Evolutionary conservation across 768 basidiomycete species (phyloP), one percentile per base, ranked within the genome.

Genomic region (Psilocybe cubensis): DNA sequence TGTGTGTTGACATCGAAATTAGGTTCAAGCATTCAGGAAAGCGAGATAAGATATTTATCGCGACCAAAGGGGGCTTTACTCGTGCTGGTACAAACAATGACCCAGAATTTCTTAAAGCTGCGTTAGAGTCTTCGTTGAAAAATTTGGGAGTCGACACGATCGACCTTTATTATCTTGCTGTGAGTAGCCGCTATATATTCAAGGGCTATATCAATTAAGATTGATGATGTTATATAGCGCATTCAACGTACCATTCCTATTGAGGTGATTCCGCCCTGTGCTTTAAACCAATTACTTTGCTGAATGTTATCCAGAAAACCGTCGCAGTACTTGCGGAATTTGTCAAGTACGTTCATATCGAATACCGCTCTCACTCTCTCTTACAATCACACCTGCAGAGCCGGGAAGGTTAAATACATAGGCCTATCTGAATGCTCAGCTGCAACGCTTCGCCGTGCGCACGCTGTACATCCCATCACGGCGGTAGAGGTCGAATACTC

Each of bases 11-110:
- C n/a, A n/a, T n/a, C n/a, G n/a, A n/a, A n/a, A n/a, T n/a, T 42
- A 70, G 82, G 82, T 81, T 86, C 67, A 75, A 78, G 58, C 70
- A 72, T 12, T 82, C 79, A 9, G 83, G 83, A 7, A 82, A 81
- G 51, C 72, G 82, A 24, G 60, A 72, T 18, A 72, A 82, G 29
- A 83, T 86, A 25, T 88, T 87, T 70, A 74, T 89, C 18, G 84
- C 85, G 2, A 86, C 85, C 18, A 88, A 89, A 58, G 71, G 66
- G 20, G 68, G 73, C 2, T 58, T 70, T 21, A 58, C 56, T 2
- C 31, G 50, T 17, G 63, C 52, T 9, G 67, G 60, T 20, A 25
- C 27, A 14, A 61, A 69, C 53, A 74, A 57, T 45, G 77, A 55
- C 52, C 73, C 77, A 0, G 71, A 78, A 52, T 79, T 81, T 53